These are phyloP conservation scores for Bryoerythrophyllum caledonicum DNA, from an alignment of 225 moss, liverwort and hornwort genomes.

Conservation along the genomic window DNA sequence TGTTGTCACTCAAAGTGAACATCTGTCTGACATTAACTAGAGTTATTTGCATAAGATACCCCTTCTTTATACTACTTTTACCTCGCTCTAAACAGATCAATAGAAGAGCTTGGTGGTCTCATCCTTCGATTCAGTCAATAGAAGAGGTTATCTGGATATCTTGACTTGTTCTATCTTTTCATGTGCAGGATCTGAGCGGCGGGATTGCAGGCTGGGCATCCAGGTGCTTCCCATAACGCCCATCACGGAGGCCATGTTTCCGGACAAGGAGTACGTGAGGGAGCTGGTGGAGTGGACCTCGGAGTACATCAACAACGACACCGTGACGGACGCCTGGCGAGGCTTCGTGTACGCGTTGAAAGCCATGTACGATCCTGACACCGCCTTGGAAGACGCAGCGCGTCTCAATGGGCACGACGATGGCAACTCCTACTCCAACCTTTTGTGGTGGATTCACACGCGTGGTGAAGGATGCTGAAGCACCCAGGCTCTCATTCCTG, in stretches of 20 bases:
- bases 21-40: too few relatives aligned
- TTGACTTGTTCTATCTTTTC: neutral
- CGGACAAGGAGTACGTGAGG: slow-evolving; percentile 54
- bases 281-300: slow-evolving; percentile 84
- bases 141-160: too few relatives aligned
- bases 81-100: too few relatives aligned
- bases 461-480: slow-evolving; percentile 18
- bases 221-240: slow-evolving; percentile 91
- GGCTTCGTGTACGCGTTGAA: slow-evolving; percentile 77
- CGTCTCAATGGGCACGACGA: slow-evolving; percentile 71
- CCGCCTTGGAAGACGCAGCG: slow-evolving; percentile 47
- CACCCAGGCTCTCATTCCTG: neutral
- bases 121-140: too few relatives aligned
- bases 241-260: slow-evolving; percentile 69
- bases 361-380: slow-evolving; percentile 62
- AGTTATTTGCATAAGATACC: too few relatives aligned
- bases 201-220: slow-evolving; percentile 87
- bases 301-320: slow-evolving; percentile 52
- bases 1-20: too few relatives aligned
- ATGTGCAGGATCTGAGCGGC: slow-evolving; percentile 51
- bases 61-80: too few relatives aligned
- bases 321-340: slow-evolving; percentile 83
- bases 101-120: too few relatives aligned
- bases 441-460: slow-evolving; percentile 96
- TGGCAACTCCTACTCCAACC: slow-evolving; percentile 85